phyloP scores from a whole-genome alignment of 495 filamentous ascomycete genomes.

The Aspergillus sclerotioniger region DNA sequence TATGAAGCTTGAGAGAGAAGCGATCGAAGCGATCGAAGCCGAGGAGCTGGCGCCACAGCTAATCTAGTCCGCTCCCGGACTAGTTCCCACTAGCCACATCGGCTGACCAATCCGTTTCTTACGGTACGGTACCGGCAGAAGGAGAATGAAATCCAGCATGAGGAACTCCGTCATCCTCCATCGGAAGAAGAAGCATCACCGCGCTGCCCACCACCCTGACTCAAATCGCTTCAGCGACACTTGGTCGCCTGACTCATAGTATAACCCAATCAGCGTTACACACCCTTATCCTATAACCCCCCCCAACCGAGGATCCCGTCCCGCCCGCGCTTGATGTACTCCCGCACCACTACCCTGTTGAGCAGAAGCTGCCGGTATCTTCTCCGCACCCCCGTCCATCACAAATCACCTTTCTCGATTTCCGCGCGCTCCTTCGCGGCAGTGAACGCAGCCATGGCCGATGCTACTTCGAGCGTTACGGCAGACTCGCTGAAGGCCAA shows the following conservation, averaged over 20 bases:
- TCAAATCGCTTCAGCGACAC: not conserved
- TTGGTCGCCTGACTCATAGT: not conserved
- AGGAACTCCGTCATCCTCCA: constrained; percentile 15
- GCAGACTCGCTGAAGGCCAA: constrained; percentile 64
- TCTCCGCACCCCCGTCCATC: constrained; percentile 29
- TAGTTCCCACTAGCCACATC: not conserved
- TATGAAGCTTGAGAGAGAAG: constrained; percentile 1
- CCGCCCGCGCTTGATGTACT: constrained; percentile 40
- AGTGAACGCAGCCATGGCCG: constrained; percentile 45
- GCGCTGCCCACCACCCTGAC: not conserved
- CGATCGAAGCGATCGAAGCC: no score
- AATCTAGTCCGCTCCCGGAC: not conserved
- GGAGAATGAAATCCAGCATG: constrained; percentile 1
- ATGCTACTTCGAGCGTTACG: constrained; percentile 64
- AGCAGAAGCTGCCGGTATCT: constrained; percentile 49
- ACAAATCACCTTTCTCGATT: constrained; percentile 36
- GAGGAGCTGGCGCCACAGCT: constrained; percentile 20
- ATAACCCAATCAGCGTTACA: not conserved
- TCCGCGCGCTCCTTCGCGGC: constrained; percentile 41
- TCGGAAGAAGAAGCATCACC: constrained; percentile 7
- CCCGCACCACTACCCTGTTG: constrained; percentile 38
- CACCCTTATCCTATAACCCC: not conserved
- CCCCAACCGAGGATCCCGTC: not conserved
- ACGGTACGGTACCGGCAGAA: not conserved
- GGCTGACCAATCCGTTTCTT: constrained; percentile 1